Evolutionary conservation across 2,329 filamentous ascomycete genomes (phyloP), one percentile per base, ranked within the genome.

Genomic region (Exophiala lecanii-corni): DNA sequence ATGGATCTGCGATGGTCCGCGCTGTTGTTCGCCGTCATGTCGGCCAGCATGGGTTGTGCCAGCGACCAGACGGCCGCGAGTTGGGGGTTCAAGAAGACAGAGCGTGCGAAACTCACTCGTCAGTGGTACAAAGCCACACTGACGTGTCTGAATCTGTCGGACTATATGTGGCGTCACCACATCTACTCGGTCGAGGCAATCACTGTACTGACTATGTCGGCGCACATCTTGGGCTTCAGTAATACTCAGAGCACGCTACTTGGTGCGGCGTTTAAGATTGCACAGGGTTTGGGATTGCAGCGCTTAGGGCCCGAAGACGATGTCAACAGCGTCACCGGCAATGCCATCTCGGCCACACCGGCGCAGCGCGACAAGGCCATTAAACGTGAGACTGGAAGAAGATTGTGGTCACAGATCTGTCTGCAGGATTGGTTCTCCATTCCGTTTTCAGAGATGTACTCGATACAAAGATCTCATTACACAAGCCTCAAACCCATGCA

Each of bases 211-310:
- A 73, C 71, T 13, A 67, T 70, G 2, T 68, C 68, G 4, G 71
- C 70, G 12, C 72, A 75, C 55, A 57, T 72, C n/a, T 61, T 74
- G 1, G 72, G 72, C 2, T 69, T 67, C 30, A 70, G 69, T 5
- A 74, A 73, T 47, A 67, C 66, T 25, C 71, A 71, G 47, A 67
- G 64, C 6, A 68, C 72, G 1, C 60, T 70, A 19, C 59, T 73
- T 6, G 67, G 66, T 3, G 63, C 69, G 0, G 70, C 67, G 1
- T 58, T 69, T 3, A 61, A 70, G 5, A 72, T 75, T 32, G 70
- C 69, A 3, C 69, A 72, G 51, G 66, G 68, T 0, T 58, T 75
- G 0, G 71, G 68, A 0, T 55, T 75, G 5, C 70, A 75, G 41
- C 58, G 65, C 16, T 57, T 72, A 3, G 56, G 51, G 0, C 41